Percentiles rank a stretch among this genome's conserved stretches.
Conservation (phyloP, 371 early-diverging fungal genomes). For the Saksenaea oblongispora region DNA sequence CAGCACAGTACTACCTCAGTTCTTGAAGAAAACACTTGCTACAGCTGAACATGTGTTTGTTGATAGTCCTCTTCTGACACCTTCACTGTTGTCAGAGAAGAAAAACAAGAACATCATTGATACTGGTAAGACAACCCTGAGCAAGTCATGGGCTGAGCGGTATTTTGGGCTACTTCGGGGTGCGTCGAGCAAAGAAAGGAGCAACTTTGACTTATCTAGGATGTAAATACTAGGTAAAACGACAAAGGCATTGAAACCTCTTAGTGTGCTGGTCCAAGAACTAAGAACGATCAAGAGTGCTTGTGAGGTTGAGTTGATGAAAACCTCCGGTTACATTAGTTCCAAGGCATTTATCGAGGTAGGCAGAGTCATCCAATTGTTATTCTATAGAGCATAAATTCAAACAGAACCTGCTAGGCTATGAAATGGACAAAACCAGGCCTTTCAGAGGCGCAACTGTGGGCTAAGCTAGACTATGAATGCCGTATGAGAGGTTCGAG, state of each 20-base stretch:
- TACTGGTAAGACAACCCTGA: slow-evolving; percentile 32
- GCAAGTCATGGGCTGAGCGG: slow-evolving; percentile 26
- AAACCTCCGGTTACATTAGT: slow-evolving; percentile 74
- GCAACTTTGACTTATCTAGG: not conserved
- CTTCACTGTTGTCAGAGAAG: slow-evolving; percentile 28
- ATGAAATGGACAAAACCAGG: slow-evolving; percentile 74
- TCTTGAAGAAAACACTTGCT: slow-evolving; percentile 24
- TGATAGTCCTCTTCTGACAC: slow-evolving; percentile 32
- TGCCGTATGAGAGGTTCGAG: slow-evolving; percentile 69
- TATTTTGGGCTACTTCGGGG: slow-evolving; percentile 8
- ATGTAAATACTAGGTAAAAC: slow-evolving; percentile 22
- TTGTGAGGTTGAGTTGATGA: slow-evolving; percentile 79
- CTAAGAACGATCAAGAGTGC: slow-evolving; percentile 78
- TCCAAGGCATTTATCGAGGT: slow-evolving; percentile 77
- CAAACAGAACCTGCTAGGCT: slow-evolving; percentile 30
- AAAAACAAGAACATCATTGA: slow-evolving; percentile 28
- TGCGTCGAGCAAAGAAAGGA: not conserved
- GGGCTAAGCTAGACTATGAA: slow-evolving; percentile 79
- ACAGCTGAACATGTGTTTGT: slow-evolving; percentile 35
- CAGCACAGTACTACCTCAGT: slow-evolving; percentile 28
- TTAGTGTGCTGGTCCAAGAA: slow-evolving; percentile 68
- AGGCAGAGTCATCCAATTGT: not conserved
- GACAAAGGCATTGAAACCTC: slow-evolving; percentile 45
- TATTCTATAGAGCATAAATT: not conserved
- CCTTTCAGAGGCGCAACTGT: slow-evolving; percentile 75